A percentile compares a stretch with the other conserved stretches of the same genome.
These are phyloP conservation scores for Citrullus mucosospermus DNA, from an alignment of 306 rosid species.

Conservation along the genomic window DNA sequence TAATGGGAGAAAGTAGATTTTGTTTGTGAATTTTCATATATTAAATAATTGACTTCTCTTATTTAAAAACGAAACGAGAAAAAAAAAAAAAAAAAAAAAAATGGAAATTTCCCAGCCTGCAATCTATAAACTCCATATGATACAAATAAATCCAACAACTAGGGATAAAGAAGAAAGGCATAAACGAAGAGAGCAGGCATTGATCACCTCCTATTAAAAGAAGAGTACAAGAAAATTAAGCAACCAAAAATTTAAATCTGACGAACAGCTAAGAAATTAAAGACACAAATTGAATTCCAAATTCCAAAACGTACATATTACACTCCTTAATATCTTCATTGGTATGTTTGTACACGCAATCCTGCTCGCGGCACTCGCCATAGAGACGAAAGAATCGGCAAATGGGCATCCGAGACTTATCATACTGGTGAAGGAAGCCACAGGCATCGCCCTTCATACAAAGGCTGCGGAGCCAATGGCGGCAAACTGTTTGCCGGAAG, in stretches of 20 bases:
- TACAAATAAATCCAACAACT: background rate
- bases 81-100: background rate
- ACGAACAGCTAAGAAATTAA: background rate
- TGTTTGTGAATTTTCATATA: background rate
- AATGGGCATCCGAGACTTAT: conserved; percentile 94
- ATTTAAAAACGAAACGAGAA: background rate
- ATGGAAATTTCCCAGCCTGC: background rate
- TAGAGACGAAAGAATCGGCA: conserved; percentile 79
- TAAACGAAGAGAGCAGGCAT: background rate
- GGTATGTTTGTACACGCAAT: conserved; percentile 93
- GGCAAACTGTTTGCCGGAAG: conserved; percentile 94
- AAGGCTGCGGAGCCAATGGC: conserved; percentile 91
- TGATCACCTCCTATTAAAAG: background rate
- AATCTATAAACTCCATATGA: background rate
- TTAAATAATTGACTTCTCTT: background rate
- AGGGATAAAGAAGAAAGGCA: background rate
- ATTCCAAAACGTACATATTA: conserved; percentile 51
- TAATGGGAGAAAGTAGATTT: background rate
- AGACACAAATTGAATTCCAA: background rate
- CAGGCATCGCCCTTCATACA: conserved; percentile 99
- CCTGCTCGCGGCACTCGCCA: conserved; percentile 98
- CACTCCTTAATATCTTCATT: conserved; percentile 98
- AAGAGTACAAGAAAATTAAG: background rate
- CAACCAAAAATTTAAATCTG: background rate
- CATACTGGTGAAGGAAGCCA: conserved; percentile 93